Evolutionary conservation across 768 basidiomycete genomes (phyloP).

Genomic region (Leccinum imitatum): DNA sequence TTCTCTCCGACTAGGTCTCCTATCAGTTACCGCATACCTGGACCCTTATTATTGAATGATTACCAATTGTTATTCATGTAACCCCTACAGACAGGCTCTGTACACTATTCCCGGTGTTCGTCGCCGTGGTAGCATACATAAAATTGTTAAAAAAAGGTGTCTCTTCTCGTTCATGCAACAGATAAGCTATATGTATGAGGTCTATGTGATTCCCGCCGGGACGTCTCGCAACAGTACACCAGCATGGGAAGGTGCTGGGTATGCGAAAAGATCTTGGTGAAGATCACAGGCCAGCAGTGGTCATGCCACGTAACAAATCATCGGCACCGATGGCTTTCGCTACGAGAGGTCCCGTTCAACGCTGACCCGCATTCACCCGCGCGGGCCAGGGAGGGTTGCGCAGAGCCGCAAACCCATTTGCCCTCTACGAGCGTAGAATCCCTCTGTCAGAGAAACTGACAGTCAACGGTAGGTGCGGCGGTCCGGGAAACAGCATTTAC

Average conservation of each 20-base stretch:
- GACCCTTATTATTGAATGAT: not conserved
- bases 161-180: not conserved
- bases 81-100: not conserved
- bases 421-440: not conserved
- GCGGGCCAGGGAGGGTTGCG: not conserved
- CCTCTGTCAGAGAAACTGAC: not conserved
- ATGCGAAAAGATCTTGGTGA: not conserved
- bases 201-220: not conserved
- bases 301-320: not conserved
- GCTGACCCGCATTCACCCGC: too few species aligned
- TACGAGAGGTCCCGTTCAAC: not conserved
- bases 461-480: not conserved
- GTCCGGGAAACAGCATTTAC: not conserved
- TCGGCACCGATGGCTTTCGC: not conserved
- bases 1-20: not conserved
- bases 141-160: not conserved
- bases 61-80: not conserved
- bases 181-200: too few species aligned
- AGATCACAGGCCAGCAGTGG: not conserved
- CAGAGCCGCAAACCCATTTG: not conserved
- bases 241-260: not conserved
- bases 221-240: not conserved
- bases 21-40: not conserved
- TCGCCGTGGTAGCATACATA: not conserved
- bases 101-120: not conserved